Evolutionary conservation across 306 rosid species (phyloP).

Genomic region (Vigna hirtella): DNA sequence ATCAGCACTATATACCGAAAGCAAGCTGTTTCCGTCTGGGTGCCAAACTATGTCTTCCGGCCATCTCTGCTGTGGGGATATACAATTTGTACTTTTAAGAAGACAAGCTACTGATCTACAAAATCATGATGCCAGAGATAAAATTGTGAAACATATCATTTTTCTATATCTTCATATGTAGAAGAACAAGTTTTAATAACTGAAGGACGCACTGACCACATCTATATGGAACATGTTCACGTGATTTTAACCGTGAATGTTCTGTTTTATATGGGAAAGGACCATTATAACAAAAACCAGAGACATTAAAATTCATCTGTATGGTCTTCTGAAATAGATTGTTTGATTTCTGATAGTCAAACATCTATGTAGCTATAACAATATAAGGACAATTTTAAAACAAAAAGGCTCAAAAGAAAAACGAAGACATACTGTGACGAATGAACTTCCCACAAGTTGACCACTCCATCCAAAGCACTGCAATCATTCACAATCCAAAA

Average conservation of each 20-base stretch:
- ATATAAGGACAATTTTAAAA: neutral
- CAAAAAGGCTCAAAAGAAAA: neutral
- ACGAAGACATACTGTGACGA: constrained; percentile 59
- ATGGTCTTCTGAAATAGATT: neutral
- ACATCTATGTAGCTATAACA: neutral
- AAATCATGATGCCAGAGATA: constrained; percentile 29
- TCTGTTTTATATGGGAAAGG: no score
- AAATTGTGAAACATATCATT: constrained; percentile 20
- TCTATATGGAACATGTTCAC: no score
- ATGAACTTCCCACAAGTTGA: constrained; percentile 81
- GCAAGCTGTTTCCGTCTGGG: constrained; percentile 73
- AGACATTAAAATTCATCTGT: neutral
- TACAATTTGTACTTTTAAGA: constrained; percentile 68
- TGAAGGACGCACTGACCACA: no score
- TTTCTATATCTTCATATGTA: neutral
- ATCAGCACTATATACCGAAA: constrained; percentile 85
- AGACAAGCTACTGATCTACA: constrained; percentile 77
- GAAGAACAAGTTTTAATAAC: neutral
- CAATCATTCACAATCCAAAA: constrained; percentile 48
- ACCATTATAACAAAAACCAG: no score
- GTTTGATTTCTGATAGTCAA: neutral
- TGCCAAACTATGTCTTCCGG: constrained; percentile 95
- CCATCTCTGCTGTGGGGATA: constrained; percentile 80
- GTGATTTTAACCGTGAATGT: no score
- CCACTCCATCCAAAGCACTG: constrained; percentile 88